Evolutionary conservation across 495 filamentous ascomycete species (phyloP), one percentile per base, ranked within the genome.

Genomic region (Neohortaea acidophila): DNA sequence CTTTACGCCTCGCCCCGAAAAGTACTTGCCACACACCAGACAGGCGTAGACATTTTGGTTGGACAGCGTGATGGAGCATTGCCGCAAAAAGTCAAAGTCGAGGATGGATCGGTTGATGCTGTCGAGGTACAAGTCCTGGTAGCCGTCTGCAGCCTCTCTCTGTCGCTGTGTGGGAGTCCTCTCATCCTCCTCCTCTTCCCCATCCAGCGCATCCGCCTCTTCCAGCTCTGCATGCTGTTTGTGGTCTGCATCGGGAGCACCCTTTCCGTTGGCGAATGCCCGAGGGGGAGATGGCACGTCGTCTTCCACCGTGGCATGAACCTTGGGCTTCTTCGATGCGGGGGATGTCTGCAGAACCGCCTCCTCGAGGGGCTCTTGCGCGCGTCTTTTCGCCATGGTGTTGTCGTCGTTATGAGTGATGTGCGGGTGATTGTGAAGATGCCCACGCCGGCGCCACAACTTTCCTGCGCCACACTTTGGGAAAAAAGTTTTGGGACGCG

Each of bases 41-140:
- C 89, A 99, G 2, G 91, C 89, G 57, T 99, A 99, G 35, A 99
- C 86, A 49, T 99, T 96, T 63, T 94, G 94, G 54, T 94, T 96
- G 15, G 85, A 92, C 8, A 99, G 65, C 18, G 81, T 87, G 47
- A 96, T 67, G 2, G 91, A 96, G 64, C 89, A 99, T 14, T 92
- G 72, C 66, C 96, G 96, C 53, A 96, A 87, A 57, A 99, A 99
- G 57, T 99, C 89, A 52, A 92, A 93, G 58, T 93, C 86, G 13
- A 93, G 74, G 12, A 92, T 61, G 21, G 60, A 61, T 26, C 89
- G 83, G 60, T 94, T 76, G 59, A 99, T 87, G 2, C 87, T 96
- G 60, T 99, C 91, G 36, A 99, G 80, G 57, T 99, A 99, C 21
- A 99, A 73, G 58, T 99, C 91, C 43, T 76, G 75, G 59, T 92